Conservation (phyloP, 2,329 filamentous ascomycete genomes). For the Helminthosporium solani region DNA sequence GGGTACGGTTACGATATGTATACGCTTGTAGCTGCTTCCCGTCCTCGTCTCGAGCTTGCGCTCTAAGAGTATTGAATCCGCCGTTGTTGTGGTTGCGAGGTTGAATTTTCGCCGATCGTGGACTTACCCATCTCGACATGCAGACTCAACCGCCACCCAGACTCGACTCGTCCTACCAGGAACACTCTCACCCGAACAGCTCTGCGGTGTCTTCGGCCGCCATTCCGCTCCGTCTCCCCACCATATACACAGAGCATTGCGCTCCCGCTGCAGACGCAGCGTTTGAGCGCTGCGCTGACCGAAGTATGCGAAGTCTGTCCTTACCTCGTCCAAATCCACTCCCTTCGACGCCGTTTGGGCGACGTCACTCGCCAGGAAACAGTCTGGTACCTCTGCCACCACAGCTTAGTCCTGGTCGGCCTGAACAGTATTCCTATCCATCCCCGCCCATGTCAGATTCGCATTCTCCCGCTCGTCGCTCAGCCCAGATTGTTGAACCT, state of each 20-base stretch:
- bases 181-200: conserved; percentile 18
- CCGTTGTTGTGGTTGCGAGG: conserved; percentile 4
- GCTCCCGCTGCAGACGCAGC: conserved; percentile 39
- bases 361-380: conserved; percentile 38
- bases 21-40: conserved; percentile 16
- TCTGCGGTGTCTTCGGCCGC: conserved; percentile 17
- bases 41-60: conserved; percentile 11
- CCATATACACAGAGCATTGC: conserved; percentile 27
- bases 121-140: conserved; percentile 37
- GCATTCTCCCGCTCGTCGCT: conserved; percentile 45
- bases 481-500: conserved; percentile 37
- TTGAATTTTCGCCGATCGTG: conserved; percentile 20
- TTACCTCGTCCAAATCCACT: conserved; percentile 41
- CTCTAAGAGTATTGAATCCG: conserved; percentile 3
- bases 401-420: conserved; percentile 38
- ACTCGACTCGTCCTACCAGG: conserved; percentile 22
- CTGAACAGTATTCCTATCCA: conserved; percentile 45
- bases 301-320: conserved; percentile 46
- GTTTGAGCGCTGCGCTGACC: conserved; percentile 38
- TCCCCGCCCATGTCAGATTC: conserved; percentile 56
- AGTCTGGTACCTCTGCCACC: conserved; percentile 35
- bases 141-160: conserved; percentile 28
- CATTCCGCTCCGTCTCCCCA: conserved; percentile 18
- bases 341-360: conserved; percentile 40
- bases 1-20: conserved; percentile 14